Base-by-base conservation (phyloP, 352 stramenopile genomes). In the Globisporangium takayamanum region DNA sequence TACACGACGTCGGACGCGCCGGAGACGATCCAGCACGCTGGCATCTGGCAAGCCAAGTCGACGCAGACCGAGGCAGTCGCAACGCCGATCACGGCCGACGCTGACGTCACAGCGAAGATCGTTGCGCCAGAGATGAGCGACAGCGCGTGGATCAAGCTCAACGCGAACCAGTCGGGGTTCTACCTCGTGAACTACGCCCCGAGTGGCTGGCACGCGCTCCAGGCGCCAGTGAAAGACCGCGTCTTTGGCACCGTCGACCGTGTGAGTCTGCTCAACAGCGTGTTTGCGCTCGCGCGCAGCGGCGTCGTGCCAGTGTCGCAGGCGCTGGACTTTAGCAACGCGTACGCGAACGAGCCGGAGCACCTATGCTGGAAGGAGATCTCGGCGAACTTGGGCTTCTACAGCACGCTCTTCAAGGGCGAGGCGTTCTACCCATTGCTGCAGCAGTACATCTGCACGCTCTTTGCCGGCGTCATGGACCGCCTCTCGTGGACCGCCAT, bases 101-200 rank as follows among this genome's bases (percentile, higher is more conserved):
- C 85, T 16, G 78, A 93, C 12, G 91, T 98, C 72, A 84, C 87
- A 47, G 64, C 82, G 53, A 78, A 93, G 51, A 84, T 95, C 14
- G 70, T 87, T 48, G 48, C 97, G 2, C 61, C 62, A 15, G 46
- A 46, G 16, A 60, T 5, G 33, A 39, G 39, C 0, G 60, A 70
- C 16, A 72, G 73, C n/a, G 73, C 69, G 8, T 99, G 90, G 91
- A 81, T 99, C 56, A 98, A 98, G 73, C 74, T 98, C 15, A 99
- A 99, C 78, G 87, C 87, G 16, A 86, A 88, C 59, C 95, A 98
- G 63, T 78, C 97, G 57, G 88, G 95, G 28, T 97, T 96, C 41
- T 97, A 98, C 74, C 74, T 97, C 22, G 92, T 98, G 16, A 94
- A 96, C 54, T 97, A 97, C 67, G 84, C 87, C 4, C 67, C 80